A percentile compares a stretch with the other conserved stretches of the same genome.
phyloP scores from a whole-genome alignment of 192 early-diverging fungal genomes.

The Coemansia sp. region DNA sequence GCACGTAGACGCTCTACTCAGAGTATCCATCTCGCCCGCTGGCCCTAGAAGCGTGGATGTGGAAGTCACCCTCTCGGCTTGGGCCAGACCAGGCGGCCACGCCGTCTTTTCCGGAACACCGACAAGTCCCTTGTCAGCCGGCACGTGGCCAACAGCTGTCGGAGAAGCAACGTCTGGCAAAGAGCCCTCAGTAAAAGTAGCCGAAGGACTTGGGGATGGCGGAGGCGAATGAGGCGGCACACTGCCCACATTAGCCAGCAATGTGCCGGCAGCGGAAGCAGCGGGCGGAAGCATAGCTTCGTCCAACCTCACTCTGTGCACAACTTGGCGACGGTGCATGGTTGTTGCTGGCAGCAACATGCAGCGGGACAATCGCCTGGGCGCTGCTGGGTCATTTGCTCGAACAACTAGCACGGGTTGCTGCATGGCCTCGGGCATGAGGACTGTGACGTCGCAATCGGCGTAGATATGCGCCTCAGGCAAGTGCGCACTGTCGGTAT shows the following conservation, averaged over 20 bases:
- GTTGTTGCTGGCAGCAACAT: conserved; percentile 6
- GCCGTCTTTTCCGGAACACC: not conserved
- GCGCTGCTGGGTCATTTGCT: conserved; percentile 27
- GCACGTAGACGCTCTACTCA: not conserved
- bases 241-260: not conserved
- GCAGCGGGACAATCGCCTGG: not conserved
- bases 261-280: not conserved
- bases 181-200: not conserved
- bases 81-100: not conserved
- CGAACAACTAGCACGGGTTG: conserved; percentile 46
- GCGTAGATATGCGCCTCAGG: conserved; percentile 8
- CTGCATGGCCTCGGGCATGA: conserved; percentile 45
- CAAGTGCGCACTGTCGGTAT: not conserved
- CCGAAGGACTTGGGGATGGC: conserved; percentile 1
- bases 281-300: not conserved
- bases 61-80: not conserved
- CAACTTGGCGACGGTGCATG: conserved; percentile 7
- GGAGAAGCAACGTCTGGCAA: not conserved
- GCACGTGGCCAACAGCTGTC: not conserved
- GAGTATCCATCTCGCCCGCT: not conserved
- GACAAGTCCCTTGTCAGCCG: not conserved
- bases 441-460: conserved; percentile 51
- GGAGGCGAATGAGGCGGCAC: not conserved
- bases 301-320: conserved; percentile 17
- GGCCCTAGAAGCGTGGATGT: not conserved